Evolutionary conservation across 345 rosid genomes (phyloP).

Genomic region (Eucalyptus melliodora): DNA sequence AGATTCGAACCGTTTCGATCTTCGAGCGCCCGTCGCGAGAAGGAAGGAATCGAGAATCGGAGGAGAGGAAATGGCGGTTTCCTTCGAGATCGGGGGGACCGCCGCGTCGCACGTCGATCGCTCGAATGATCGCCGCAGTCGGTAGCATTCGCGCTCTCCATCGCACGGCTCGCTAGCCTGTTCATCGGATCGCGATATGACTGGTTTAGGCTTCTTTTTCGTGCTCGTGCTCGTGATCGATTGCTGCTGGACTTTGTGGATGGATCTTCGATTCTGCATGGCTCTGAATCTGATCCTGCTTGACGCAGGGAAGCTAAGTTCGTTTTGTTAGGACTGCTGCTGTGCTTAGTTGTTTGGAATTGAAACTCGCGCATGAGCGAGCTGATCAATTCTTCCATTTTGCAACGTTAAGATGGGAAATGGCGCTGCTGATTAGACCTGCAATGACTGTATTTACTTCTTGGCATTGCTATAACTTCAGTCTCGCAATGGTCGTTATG

Average conservation of each 20-base stretch:
- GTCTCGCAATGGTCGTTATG: not conserved
- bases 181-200: not conserved
- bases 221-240: not conserved
- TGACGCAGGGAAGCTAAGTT: not conserved
- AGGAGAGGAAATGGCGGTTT: not conserved
- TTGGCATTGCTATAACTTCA: not conserved
- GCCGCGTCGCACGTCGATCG: not conserved
- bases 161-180: not conserved
- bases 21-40: not conserved
- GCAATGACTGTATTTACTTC: not conserved
- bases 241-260: not conserved
- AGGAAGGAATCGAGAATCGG: not conserved
- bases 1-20: not conserved
- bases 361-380: not conserved
- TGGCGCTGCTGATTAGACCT: not conserved
- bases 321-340: not conserved
- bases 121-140: not conserved
- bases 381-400: not conserved
- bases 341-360: not conserved
- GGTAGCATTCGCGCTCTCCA: not conserved
- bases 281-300: not conserved
- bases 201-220: not conserved
- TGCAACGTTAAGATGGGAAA: not conserved
- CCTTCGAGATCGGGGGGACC: not conserved
- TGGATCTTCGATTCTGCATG: not conserved